A percentile compares a stretch with the other conserved stretches of the same genome.
Conservation (phyloP, 2,329 filamentous ascomycete genomes). For the Talaromyces piceae region DNA sequence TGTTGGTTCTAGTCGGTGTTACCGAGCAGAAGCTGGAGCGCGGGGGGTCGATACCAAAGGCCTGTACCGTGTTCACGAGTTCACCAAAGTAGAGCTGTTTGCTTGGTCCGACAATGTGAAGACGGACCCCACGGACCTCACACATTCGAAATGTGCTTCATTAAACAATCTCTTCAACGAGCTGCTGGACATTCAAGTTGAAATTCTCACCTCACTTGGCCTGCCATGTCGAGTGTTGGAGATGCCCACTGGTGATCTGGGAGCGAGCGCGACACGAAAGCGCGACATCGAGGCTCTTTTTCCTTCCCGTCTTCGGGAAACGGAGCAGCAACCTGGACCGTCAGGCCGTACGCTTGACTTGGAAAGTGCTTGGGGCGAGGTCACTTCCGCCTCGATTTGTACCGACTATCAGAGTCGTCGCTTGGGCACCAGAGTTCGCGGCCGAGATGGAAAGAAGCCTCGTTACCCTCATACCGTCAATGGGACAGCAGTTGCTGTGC, state of each 20-base stretch:
- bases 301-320: slow-evolving; percentile 57
- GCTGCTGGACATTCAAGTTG: slow-evolving; percentile 77
- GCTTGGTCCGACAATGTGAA: slow-evolving; percentile 65
- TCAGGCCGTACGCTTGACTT: slow-evolving; percentile 12
- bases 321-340: not conserved
- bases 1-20: slow-evolving; percentile 85
- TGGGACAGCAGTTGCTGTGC: slow-evolving; percentile 86
- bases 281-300: slow-evolving; percentile 93
- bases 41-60: slow-evolving; percentile 88
- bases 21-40: slow-evolving; percentile 87
- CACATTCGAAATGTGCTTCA: slow-evolving; percentile 6
- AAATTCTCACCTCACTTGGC: slow-evolving; percentile 69
- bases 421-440: slow-evolving; percentile 65
- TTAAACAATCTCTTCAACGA: slow-evolving; percentile 61
- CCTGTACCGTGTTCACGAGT: slow-evolving; percentile 94
- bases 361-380: slow-evolving; percentile 79
- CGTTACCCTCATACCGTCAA: slow-evolving; percentile 86
- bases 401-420: slow-evolving; percentile 89
- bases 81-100: slow-evolving; percentile 97
- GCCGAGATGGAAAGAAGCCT: slow-evolving; percentile 40
- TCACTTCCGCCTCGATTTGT: slow-evolving; percentile 84
- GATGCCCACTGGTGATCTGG: slow-evolving; percentile 84
- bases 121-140: slow-evolving; percentile 15
- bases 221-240: slow-evolving; percentile 84
- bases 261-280: slow-evolving; percentile 79